phyloP scores from a whole-genome alignment of 352 stramenopile species.

The Phytophthora fragariae region DNA sequence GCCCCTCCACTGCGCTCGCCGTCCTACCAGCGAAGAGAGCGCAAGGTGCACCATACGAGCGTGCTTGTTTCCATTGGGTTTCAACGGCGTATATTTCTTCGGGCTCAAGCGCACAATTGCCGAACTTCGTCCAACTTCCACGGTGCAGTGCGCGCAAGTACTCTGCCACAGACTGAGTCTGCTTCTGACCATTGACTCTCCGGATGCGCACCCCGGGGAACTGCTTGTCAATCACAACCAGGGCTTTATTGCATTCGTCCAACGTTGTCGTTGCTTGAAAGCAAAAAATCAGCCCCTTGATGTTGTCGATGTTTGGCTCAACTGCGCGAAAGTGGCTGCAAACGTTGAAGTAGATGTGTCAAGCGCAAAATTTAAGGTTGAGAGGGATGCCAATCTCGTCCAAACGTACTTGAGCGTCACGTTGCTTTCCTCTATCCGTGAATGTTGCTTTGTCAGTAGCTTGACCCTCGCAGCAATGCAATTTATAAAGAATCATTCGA shows the following conservation, averaged over 20 bases:
- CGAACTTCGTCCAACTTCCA: not conserved
- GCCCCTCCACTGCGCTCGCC: not conserved
- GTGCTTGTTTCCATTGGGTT: not conserved
- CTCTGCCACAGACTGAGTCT: not conserved
- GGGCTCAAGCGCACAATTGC: not conserved
- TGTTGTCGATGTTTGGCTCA: constrained; percentile 3
- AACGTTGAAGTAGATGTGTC: constrained; percentile 27
- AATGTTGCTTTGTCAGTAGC: constrained; percentile 2
- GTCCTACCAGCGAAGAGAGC: not conserved
- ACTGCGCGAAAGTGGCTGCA: constrained; percentile 15
- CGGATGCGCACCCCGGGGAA: not conserved
- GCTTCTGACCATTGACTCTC: not conserved
- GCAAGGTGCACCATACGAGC: not conserved
- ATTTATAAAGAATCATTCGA: constrained; percentile 23
- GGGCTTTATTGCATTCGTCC: not conserved
- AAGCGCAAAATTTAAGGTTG: constrained; percentile 8
- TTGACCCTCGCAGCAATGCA: constrained; percentile 12
- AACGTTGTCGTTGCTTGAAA: constrained; percentile 11
- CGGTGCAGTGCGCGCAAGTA: not conserved
- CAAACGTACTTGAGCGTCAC: constrained; percentile 9
- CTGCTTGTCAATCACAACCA: not conserved
- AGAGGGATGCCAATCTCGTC: not conserved
- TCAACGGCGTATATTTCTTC: not conserved
- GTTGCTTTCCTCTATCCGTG: constrained; percentile 15
- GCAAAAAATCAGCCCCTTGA: constrained; percentile 2